phyloP scores from a whole-genome alignment of 169 alveolate species.

The Plasmodium sp. region DNA sequence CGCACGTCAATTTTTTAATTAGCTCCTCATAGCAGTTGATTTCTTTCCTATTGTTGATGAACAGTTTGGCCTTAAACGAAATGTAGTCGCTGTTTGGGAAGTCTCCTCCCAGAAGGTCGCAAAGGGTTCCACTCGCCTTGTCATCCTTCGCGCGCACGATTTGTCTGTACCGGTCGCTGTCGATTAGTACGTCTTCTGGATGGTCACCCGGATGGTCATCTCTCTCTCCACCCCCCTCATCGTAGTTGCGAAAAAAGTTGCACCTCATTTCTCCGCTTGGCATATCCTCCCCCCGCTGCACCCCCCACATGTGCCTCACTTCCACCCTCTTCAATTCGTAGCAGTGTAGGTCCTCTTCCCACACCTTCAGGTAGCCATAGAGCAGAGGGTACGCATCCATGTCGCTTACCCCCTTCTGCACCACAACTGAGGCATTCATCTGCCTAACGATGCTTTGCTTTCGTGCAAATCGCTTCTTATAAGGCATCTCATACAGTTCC shows the following conservation, averaged over 20 bases:
- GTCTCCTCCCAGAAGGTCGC: background rate
- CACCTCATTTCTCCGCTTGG: background rate
- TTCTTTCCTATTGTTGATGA: slow-evolving; percentile 50
- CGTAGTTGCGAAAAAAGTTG: slow-evolving; percentile 17
- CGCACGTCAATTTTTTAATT: background rate
- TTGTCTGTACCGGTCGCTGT: slow-evolving; percentile 19
- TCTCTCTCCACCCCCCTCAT: background rate
- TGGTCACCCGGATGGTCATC: background rate
- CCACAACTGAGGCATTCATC: slow-evolving; percentile 3
- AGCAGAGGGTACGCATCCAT: background rate
- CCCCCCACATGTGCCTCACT: background rate
- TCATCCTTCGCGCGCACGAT: background rate
- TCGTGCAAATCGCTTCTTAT: slow-evolving; percentile 46
- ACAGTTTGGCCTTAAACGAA: slow-evolving; percentile 50
- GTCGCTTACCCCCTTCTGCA: background rate
- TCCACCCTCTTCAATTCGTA: slow-evolving; percentile 53
- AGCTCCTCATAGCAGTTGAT: slow-evolving; percentile 23
- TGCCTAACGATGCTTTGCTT: slow-evolving; percentile 28
- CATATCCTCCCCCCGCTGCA: background rate
- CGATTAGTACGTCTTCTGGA: slow-evolving; percentile 1
- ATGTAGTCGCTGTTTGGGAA: slow-evolving; percentile 25
- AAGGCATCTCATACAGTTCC: slow-evolving; percentile 15
- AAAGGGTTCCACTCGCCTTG: background rate
- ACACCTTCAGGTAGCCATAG: slow-evolving; percentile 26
- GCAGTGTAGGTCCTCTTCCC: slow-evolving; percentile 61